phyloP scores from a whole-genome alignment of 495 filamentous ascomycete genomes.

The Lophiostoma macrostomum region DNA sequence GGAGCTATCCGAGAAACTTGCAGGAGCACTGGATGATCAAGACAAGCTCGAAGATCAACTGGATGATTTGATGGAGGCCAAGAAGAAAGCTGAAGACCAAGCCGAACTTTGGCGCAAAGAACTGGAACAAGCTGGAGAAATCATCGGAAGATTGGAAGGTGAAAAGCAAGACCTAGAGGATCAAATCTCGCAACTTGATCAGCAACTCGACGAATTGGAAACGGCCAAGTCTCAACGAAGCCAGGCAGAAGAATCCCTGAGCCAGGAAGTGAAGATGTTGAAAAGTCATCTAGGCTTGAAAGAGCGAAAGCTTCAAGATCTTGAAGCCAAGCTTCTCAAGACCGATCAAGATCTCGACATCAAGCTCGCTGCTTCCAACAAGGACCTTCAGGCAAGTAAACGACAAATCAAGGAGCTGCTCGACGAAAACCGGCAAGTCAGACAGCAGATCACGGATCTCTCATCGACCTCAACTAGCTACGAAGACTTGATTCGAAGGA shows the following conservation, averaged over 20 bases:
- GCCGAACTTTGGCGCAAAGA: constrained; percentile 73
- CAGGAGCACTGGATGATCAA: constrained; percentile 91
- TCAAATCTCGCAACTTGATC: constrained; percentile 65
- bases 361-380: constrained; percentile 77
- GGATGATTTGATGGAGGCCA: constrained; percentile 82
- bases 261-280: constrained; percentile 83
- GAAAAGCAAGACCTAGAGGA: constrained; percentile 74
- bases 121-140: constrained; percentile 83
- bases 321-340: constrained; percentile 80
- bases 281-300: constrained; percentile 87
- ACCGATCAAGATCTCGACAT: constrained; percentile 86
- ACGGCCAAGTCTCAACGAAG: constrained; percentile 64
- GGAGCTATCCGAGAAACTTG: constrained; percentile 85
- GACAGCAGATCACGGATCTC: constrained; percentile 80
- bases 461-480: constrained; percentile 91
- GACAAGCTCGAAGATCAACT: constrained; percentile 90
- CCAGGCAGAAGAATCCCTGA: constrained; percentile 66
- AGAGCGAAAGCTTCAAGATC: constrained; percentile 83
- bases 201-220: constrained; percentile 63
- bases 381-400: constrained; percentile 70
- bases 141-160: constrained; percentile 78
- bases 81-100: constrained; percentile 84
- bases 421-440: constrained; percentile 78
- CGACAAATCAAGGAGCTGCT: constrained; percentile 69
- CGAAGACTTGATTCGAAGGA: constrained; percentile 85